Base-by-base conservation (phyloP, 2,329 filamentous ascomycete species). In the Exophiala spinifera region DNA sequence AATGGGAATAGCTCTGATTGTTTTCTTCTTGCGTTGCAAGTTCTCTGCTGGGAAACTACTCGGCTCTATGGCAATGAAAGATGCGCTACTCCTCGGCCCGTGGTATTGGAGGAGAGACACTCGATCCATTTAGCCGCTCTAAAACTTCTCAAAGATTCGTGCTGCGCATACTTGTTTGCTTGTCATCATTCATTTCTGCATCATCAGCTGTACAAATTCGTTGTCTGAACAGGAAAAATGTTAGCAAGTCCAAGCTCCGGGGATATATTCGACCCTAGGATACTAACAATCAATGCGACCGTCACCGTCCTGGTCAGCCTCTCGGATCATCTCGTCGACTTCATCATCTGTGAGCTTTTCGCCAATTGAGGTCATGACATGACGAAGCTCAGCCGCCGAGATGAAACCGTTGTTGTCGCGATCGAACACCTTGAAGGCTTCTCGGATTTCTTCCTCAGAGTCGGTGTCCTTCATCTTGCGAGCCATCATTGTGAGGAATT, bases 381-480 rank as follows among this genome's bases (percentile, higher is more conserved):
- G 89, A 66, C 89, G 88, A 67, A 94, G 80, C 76, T 94, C 89
- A 51, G 89, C 89, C 58, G 89, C 89, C 21, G 89, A 94, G 73
- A 94, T 94, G 76, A 91, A 94, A 51, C 89, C 89, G 74, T 94
- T 94, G 79, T 92, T 94, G 69, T 94, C 89, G 66, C 89, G 88
- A 71, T 94, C 89, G 67, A 94, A 94, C 51, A 89, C 87, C 81
- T 91, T 91, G 83, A 92, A 92, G 13, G 88, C 88, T 73, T 92
- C 89, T 66, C 89, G 84, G 65, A 94, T 94, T 73, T 94, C 89
- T 76, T 94, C 89, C 75, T 94, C 89, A 46, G 88, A 92, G 70
- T 94, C 89, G 64, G 89, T 94, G 68, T 92, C 89, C 80, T 92
- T 92, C 89, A 94, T 94, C 79, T 94, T 94, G 69, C 89, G 84